A percentile compares a stretch with the other conserved stretches of the same genome.
These are phyloP conservation scores for Tripidium arundinaceum DNA, from an alignment of 202 grass and related monocot genomes.

Conservation along the genomic window DNA sequence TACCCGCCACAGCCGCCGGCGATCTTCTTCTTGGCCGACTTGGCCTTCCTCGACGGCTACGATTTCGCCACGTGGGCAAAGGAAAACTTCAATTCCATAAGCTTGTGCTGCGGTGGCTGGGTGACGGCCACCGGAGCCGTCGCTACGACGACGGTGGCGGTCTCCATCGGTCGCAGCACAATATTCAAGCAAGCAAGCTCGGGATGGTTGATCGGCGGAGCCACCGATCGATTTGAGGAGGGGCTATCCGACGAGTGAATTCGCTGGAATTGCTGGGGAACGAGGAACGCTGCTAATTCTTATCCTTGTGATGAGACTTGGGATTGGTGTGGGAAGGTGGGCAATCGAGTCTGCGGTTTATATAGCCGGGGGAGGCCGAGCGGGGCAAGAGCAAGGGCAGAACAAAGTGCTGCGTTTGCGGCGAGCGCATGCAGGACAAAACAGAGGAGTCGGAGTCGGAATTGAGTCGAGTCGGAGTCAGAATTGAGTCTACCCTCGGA, in stretches of 20 bases:
- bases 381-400: too few relatives aligned
- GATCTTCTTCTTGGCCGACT: constrained; percentile 47
- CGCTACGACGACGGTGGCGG: background rate
- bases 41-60: constrained; percentile 12
- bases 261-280: background rate
- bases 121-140: background rate
- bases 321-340: background rate
- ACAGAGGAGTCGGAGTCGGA: background rate
- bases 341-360: background rate
- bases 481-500: background rate
- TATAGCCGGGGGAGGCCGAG: background rate
- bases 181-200: background rate
- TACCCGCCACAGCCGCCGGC: constrained; percentile 45
- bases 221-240: too few relatives aligned
- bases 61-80: background rate
- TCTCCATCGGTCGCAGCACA: constrained; percentile 22
- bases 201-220: background rate
- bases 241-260: too few relatives aligned
- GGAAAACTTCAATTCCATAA: constrained; percentile 1
- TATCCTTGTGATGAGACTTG: background rate
- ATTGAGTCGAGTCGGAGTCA: background rate
- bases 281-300: background rate
- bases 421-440: background rate
- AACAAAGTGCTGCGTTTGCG: too few relatives aligned
- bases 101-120: constrained; percentile 15